These are phyloP conservation scores for Paraurostyla sp. DNA, from an alignment of 73 alveolate species.

Conservation along the genomic window DNA sequence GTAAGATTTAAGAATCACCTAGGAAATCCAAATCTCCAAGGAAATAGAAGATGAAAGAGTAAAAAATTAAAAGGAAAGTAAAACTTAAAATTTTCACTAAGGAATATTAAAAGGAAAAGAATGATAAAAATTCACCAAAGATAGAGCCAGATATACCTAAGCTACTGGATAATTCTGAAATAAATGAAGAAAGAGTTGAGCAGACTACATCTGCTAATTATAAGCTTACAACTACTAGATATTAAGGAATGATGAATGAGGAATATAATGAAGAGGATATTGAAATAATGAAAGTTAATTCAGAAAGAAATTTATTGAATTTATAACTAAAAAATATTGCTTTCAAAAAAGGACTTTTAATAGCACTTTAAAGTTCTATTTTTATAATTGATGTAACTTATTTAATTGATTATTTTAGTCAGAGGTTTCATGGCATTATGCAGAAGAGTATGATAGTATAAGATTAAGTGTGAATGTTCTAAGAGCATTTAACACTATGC, in stretches of 20 bases:
- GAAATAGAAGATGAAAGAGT: too few relatives aligned
- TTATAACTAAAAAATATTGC: slow-evolving; percentile 8
- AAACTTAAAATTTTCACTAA: too few relatives aligned
- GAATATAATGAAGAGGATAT: slow-evolving; percentile 36
- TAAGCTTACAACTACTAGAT: slow-evolving; percentile 22
- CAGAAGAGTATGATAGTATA: not conserved
- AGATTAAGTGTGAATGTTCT: not conserved
- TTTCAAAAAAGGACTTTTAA: slow-evolving; percentile 4
- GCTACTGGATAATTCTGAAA: too few relatives aligned
- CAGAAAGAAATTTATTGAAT: not conserved
- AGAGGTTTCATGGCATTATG: not conserved
- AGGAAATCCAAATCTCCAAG: too few relatives aligned
- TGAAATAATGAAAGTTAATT: slow-evolving; percentile 22
- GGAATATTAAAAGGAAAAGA: too few relatives aligned
- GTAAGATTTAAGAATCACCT: too few relatives aligned
- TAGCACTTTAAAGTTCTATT: not conserved
- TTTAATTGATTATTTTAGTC: not conserved
- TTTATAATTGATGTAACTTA: slow-evolving; percentile 25
- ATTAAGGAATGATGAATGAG: slow-evolving; percentile 49
- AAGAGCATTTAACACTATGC: not conserved
- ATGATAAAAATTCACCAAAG: too few relatives aligned
- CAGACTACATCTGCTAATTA: not conserved
- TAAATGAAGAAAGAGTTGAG: not conserved
- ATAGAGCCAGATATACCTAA: too few relatives aligned
- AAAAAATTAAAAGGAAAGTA: too few relatives aligned